These are phyloP conservation scores for Pezicula carpinea DNA, from an alignment of 2,329 filamentous ascomycete genomes.

Conservation along the genomic window DNA sequence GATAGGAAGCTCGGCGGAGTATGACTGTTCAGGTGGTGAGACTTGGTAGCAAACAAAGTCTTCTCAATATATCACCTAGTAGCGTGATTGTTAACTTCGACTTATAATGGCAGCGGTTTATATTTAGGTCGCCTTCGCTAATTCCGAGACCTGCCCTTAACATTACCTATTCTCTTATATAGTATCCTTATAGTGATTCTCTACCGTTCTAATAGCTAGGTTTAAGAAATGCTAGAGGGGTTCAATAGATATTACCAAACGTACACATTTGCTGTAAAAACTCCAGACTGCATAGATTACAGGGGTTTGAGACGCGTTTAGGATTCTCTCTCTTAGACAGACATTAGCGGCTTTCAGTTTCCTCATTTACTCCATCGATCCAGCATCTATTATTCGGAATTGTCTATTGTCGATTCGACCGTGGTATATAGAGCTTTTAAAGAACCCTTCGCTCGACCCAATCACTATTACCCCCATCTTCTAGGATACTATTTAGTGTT, in stretches of 20 bases:
- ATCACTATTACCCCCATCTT: background rate
- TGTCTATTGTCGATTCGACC: background rate
- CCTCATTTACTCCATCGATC: background rate
- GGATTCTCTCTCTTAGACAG: background rate
- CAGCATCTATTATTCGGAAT: background rate
- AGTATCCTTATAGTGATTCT: no score
- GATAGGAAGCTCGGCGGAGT: no score
- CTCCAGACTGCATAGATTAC: background rate
- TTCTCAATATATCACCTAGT: no score
- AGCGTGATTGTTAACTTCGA: no score
- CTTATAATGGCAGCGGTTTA: no score
- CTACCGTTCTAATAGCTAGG: no score
- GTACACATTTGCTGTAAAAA: background rate
- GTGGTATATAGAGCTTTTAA: background rate
- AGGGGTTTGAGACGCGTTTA: background rate
- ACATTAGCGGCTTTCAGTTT: background rate
- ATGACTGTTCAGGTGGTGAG: no score
- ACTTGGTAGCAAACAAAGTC: no score
- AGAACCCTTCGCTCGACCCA: background rate
- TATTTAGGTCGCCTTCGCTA: no score
- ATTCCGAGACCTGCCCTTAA: no score
- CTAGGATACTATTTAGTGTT: background rate
- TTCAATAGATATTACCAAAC: background rate
- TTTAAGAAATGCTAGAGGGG: no score
- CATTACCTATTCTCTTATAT: no score